A percentile compares a stretch with the other conserved stretches of the same genome.
Evolutionary conservation across 371 early-diverging fungal species (phyloP).

Genomic region (Apophysomyces sp.): DNA sequence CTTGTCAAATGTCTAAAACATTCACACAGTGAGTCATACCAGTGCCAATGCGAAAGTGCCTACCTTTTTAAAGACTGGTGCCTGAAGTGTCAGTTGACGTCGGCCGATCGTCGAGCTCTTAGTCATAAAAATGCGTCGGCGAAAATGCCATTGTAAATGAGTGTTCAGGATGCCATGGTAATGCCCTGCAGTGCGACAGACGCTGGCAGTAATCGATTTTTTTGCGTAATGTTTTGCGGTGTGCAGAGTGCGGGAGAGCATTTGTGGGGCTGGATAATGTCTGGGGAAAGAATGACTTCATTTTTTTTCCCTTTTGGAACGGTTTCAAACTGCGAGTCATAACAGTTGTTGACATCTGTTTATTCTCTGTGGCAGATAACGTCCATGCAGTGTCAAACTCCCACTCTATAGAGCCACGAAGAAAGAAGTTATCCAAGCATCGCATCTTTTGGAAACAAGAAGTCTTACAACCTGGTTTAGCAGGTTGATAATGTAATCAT

Average conservation of each 20-base stretch:
- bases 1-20: conserved; percentile 45
- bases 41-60: background rate
- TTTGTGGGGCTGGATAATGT: background rate
- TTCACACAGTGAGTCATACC: background rate
- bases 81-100: background rate
- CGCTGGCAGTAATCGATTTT: background rate
- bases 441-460: too few relatives aligned
- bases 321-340: too few relatives aligned
- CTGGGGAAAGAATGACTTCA: too few relatives aligned
- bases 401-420: too few relatives aligned
- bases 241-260: background rate
- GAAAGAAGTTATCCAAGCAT: too few relatives aligned
- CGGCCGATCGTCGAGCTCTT: background rate
- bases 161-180: background rate
- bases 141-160: background rate
- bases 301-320: too few relatives aligned
- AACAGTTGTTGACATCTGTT: too few relatives aligned
- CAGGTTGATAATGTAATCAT: too few relatives aligned
- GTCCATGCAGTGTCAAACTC: too few relatives aligned
- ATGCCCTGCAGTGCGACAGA: background rate
- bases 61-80: background rate
- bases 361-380: too few relatives aligned
- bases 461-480: too few relatives aligned
- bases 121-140: background rate
- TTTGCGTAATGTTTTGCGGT: background rate